These are phyloP conservation scores for Paracorniculantispora psalliotae DNA, from an alignment of 2,329 filamentous ascomycete genomes.

Conservation along the genomic window DNA sequence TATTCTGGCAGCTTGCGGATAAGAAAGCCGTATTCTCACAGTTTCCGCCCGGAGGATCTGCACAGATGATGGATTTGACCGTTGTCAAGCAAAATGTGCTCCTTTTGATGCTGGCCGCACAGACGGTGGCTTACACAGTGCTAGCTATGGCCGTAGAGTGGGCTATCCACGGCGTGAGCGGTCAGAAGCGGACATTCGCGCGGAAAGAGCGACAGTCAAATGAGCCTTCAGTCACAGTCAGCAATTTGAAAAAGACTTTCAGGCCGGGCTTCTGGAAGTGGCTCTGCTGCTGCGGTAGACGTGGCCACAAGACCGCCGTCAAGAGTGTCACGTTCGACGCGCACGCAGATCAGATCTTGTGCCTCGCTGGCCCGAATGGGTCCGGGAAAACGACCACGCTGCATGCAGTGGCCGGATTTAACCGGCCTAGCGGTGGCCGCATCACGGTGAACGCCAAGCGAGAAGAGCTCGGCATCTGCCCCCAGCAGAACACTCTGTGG, in stretches of 20 bases:
- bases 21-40: conserved; percentile 8
- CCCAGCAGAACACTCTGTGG: conserved; percentile 66
- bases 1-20: conserved; percentile 18
- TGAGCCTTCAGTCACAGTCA: not conserved
- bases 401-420: conserved; percentile 62
- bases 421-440: conserved; percentile 52
- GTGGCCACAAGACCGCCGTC: conserved; percentile 47
- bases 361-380: conserved; percentile 65
- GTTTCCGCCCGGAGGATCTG: conserved; percentile 6
- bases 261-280: conserved; percentile 24
- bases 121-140: conserved; percentile 31
- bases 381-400: conserved; percentile 67
- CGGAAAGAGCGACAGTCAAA: not conserved
- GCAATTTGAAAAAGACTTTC: conserved; percentile 28
- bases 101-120: conserved; percentile 27
- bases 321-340: conserved; percentile 55
- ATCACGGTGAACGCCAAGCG: conserved; percentile 51
- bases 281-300: conserved; percentile 26
- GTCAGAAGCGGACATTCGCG: conserved; percentile 10
- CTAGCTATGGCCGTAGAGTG: conserved; percentile 29
- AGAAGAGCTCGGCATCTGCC: conserved; percentile 49
- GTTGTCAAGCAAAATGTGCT: conserved; percentile 24
- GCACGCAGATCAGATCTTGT: conserved; percentile 57
- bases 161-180: conserved; percentile 30
- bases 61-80: conserved; percentile 16